Conservation (phyloP, 441 rosid genomes). For the Adansonia madagascariensis region DNA sequence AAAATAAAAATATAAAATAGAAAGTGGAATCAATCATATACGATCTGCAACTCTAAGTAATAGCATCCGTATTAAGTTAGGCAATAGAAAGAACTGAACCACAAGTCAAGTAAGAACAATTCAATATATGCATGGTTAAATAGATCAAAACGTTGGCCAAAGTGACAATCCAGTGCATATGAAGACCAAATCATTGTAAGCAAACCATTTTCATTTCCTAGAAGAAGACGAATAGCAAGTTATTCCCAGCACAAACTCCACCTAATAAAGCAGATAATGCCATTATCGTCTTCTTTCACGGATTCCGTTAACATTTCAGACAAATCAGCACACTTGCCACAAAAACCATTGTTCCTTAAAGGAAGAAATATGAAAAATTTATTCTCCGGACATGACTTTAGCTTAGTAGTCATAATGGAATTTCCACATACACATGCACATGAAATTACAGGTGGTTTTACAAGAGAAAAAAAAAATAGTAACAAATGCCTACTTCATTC, state of each 20-base stretch:
- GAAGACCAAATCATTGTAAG: not conserved
- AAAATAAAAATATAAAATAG: not conserved
- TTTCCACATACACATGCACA: not conserved
- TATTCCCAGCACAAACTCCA: not conserved
- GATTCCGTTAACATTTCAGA: slow-evolving; percentile 14
- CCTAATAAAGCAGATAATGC: not conserved
- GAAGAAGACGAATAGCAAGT: not conserved
- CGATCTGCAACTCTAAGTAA: slow-evolving; percentile 1
- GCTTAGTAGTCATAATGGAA: not conserved
- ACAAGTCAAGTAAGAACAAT: not conserved
- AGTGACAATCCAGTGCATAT: not conserved
- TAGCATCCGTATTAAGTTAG: not conserved
- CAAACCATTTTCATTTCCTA: not conserved
- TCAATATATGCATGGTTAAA: not conserved
- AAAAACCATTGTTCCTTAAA: not conserved
- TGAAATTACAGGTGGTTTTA: not conserved
- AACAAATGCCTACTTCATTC: slow-evolving; percentile 50
- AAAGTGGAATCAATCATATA: not conserved
- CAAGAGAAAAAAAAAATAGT: not conserved
- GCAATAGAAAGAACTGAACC: not conserved
- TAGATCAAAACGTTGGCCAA: not conserved
- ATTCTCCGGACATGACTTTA: not conserved
- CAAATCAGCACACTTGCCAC: slow-evolving; percentile 4
- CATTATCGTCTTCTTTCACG: not conserved
- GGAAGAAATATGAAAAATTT: not conserved